Evolutionary conservation across 176 grass and related monocot species (phyloP).

Genomic region (Carex pumila): DNA sequence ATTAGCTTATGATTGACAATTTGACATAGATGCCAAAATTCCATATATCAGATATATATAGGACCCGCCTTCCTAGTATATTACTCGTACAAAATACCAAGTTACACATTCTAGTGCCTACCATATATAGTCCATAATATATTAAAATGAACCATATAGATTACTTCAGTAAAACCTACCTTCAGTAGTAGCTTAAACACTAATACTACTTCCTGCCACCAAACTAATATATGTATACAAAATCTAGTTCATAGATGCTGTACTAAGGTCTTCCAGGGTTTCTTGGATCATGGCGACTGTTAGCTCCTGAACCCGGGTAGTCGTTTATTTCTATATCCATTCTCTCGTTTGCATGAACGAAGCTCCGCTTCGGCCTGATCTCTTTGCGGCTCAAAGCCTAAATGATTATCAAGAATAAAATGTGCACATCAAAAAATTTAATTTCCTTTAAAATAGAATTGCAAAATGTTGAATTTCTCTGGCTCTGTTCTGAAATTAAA

Average conservation of each 20-base stretch:
- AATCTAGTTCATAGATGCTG: neutral
- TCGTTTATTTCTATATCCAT: slow-evolving; percentile 58
- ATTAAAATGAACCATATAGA: neutral
- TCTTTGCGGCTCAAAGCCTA: slow-evolving; percentile 12
- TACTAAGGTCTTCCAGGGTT: slow-evolving; percentile 30
- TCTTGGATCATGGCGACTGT: slow-evolving; percentile 60
- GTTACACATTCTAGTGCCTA: neutral
- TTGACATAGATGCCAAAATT: neutral
- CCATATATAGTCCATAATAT: neutral
- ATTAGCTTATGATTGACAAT: neutral
- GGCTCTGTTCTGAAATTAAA: neutral
- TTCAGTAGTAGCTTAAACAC: neutral
- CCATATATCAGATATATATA: neutral
- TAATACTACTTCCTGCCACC: neutral
- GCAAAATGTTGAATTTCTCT: neutral
- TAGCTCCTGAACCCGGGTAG: slow-evolving; percentile 54
- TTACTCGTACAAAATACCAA: neutral
- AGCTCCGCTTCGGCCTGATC: neutral
- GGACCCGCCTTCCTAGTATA: neutral
- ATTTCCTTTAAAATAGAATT: neutral
- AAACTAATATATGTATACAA: neutral
- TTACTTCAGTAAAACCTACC: neutral
- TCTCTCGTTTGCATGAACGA: slow-evolving; percentile 6
- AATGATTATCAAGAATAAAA: neutral
- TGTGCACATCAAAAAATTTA: neutral